Percentiles rank a stretch among this genome's conserved stretches.
These are phyloP conservation scores for Gossypium schwendimanii DNA, from an alignment of 441 rosid species.

Conservation along the genomic window DNA sequence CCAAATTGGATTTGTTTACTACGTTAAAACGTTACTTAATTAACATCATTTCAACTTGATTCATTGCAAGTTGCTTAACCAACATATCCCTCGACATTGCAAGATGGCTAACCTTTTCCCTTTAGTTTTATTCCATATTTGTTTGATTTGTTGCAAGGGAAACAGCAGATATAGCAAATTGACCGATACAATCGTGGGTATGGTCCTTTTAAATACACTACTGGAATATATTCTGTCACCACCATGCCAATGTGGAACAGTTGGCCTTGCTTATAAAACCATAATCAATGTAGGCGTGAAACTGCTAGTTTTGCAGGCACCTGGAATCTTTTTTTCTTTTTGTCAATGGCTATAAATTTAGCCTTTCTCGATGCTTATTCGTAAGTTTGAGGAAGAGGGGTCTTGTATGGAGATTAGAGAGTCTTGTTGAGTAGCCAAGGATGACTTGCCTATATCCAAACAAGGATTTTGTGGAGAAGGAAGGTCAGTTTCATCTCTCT, in stretches of 20 bases:
- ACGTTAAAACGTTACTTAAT: background rate
- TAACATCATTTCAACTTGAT: background rate
- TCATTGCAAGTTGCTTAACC: background rate
- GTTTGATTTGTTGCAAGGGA: background rate
- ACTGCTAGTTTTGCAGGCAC: background rate
- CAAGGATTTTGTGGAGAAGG: background rate
- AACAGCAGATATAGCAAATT: background rate
- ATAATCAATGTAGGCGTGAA: background rate
- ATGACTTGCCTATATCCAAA: slow-evolving; percentile 44
- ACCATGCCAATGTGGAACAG: background rate
- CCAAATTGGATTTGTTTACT: background rate
- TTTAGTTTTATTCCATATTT: background rate
- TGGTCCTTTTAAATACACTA: background rate
- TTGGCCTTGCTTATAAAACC: background rate
- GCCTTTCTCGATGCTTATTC: background rate
- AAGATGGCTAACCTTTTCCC: background rate
- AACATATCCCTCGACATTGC: background rate
- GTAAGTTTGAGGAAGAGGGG: slow-evolving; percentile 27
- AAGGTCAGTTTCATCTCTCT: background rate
- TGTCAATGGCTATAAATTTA: slow-evolving; percentile 40
- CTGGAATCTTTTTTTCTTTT: background rate
- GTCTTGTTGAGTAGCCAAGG: slow-evolving; percentile 45
- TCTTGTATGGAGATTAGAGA: slow-evolving; percentile 39
- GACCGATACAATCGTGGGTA: background rate
- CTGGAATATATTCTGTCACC: background rate